These are phyloP conservation scores for Dactylellina drechsleri DNA, from an alignment of 2,329 filamentous ascomycete species.

Conservation along the genomic window DNA sequence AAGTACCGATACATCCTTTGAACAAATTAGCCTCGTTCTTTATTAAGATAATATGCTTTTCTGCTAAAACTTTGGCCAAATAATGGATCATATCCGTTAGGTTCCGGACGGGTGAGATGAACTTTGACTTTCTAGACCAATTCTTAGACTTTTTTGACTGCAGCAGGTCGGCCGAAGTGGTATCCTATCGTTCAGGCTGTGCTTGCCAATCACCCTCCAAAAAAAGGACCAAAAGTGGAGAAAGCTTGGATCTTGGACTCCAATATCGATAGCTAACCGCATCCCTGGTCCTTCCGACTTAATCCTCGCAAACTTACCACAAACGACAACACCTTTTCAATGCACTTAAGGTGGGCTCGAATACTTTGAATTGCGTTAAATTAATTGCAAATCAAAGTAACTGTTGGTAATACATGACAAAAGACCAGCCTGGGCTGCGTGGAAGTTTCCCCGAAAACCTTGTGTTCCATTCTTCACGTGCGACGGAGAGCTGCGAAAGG, in stretches of 20 bases:
- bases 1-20: conserved; percentile 48
- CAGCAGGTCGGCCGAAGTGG: conserved; percentile 8
- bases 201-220: conserved; percentile 15
- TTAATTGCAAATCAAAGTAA: conserved; percentile 15
- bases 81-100: conserved; percentile 24
- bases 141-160: conserved; percentile 8
- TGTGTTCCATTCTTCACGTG: conserved; percentile 50
- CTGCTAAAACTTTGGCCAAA: conserved; percentile 26
- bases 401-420: conserved; percentile 31
- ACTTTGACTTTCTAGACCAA: conserved; percentile 37
- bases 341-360: conserved; percentile 3
- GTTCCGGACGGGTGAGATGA: conserved; percentile 27
- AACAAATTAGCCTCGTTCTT: conserved; percentile 15
- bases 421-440: conserved; percentile 2
- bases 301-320: conserved; percentile 47
- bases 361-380: not conserved
- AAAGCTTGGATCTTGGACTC: conserved; percentile 10
- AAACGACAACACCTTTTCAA: conserved; percentile 51
- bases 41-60: conserved; percentile 29
- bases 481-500: conserved; percentile 15
- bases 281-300: conserved; percentile 18
- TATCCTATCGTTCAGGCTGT: not conserved
- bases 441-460: conserved; percentile 11
- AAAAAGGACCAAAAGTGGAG: conserved; percentile 42
- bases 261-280: conserved; percentile 53